These are phyloP conservation scores for Myxozyma geophila DNA, from an alignment of 805 yeast species.

Conservation along the genomic window DNA sequence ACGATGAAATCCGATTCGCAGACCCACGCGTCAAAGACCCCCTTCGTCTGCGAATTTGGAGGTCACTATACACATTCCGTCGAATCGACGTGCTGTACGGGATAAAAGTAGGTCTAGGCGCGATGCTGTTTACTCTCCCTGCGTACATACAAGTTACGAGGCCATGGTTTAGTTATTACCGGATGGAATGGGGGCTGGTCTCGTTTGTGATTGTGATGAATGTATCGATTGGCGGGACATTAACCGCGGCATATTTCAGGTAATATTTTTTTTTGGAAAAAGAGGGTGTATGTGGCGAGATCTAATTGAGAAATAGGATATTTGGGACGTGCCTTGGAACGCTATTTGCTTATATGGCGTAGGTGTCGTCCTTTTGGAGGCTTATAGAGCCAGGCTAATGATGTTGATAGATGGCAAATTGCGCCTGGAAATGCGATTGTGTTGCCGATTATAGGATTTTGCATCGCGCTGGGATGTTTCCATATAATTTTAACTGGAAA, in stretches of 20 bases:
- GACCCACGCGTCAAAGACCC: conserved; percentile 9
- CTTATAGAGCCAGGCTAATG: background rate
- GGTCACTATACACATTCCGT: conserved; percentile 54
- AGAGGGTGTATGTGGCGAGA: no score
- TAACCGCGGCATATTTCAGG: conserved; percentile 71
- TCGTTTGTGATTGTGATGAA: conserved; percentile 84
- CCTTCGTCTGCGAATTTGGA: conserved; percentile 45
- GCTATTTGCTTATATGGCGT: conserved; percentile 56
- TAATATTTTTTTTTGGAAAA: conserved; percentile 41
- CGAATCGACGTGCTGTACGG: conserved; percentile 78
- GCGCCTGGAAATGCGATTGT: conserved; percentile 61
- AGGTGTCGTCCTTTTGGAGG: conserved; percentile 7
- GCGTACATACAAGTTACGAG: conserved; percentile 67
- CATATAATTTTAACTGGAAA: conserved; percentile 62
- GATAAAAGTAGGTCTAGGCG: conserved; percentile 77
- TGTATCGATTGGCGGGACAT: conserved; percentile 82
- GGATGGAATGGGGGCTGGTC: conserved; percentile 86
- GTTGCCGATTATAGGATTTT: conserved; percentile 56
- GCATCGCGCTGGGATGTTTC: conserved; percentile 50
- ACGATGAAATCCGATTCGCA: background rate
- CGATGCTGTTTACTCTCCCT: conserved; percentile 64
- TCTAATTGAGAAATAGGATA: conserved; percentile 44
- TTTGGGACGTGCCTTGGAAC: conserved; percentile 80
- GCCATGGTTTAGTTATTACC: conserved; percentile 61
- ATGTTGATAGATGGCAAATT: conserved; percentile 52